Base-by-base conservation (phyloP, 1,284 basidiomycete species). In the Sphaerobolus stellatus region DNA sequence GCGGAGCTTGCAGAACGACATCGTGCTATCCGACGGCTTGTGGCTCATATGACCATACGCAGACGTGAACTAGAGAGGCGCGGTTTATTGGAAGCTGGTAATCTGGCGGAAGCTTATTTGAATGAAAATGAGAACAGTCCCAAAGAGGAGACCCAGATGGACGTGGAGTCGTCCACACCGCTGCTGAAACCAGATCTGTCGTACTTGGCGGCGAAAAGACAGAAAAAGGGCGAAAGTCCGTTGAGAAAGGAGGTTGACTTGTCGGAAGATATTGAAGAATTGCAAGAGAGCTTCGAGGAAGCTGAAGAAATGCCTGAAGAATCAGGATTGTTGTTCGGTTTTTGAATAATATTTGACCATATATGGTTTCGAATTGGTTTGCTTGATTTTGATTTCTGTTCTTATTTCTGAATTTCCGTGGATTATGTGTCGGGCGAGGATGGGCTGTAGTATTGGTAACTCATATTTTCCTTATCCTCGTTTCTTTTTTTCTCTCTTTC, bases 21-120 rank as follows among this genome's bases (percentile, higher is more conserved):
- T 5, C 13, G n/a, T 2, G 40, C 40, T 3, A 51, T 51, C 38
- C 36, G 38, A 14, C 22, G 50, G 28, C 38, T 51, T 9, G 40
- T 44, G 9, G 50, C 50, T 14, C n/a, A 40, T 14, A 51, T 51
- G 50, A 51, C 36, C 28, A 51, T 51, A 29, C 50, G 50, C 11
- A 5, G 50, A 11, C 20, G 50, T 14, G 18, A 51, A 27, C 24
- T 51, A 11, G 40, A 40, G 25, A 51, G 41, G 50, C 38, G 50
- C 14, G 44, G 50, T 20, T 25, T 51, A 14, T 16, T 51, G n/a
- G 50, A 51, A 28, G 50, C 50, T 2, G 50, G 50, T n/a, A 44
- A 51, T 20, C 41, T 51, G 50, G 27, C 20, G 6, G 29, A 11
- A 24, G 30, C 8, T 6, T 18, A 13, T 34, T 11, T 34, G 27